Base-by-base conservation (phyloP, 2,329 filamentous ascomycete genomes). In the Talaromyces sp. region DNA sequence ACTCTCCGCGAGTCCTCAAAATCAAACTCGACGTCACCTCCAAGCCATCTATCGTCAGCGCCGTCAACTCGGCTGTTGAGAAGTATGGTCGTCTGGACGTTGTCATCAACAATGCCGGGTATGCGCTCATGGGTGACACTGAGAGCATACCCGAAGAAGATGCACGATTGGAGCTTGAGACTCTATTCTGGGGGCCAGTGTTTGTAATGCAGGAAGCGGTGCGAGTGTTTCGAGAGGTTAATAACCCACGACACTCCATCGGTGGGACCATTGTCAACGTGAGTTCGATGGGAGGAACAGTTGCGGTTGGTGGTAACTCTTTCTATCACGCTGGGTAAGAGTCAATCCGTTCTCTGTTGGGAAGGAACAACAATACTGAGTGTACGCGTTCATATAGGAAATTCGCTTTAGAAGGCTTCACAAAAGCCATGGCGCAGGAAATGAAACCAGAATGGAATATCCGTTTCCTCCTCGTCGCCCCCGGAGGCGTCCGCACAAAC, bases 21-120 rank as follows among this genome's bases (percentile, higher is more conserved):
- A 65, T 81, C 2, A 64, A 67, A 0, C 67, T 82, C 2, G 79
- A 82, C 57, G 79, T 83, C 1, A 80, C 77, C 0, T 79, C 73
- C 0, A 60, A 63, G 0, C 21, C 53, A 0, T 72, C 73, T 0
- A 73, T 80, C 58, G 62, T 71, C 8, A 53, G 56, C 1, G 76
- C 76, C 0, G 62, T 80, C 13, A 28, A 57, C 0, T 61, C 65
- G 0, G 67, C 76, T 1, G 66, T 71, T 1, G 56, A 61, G 0
- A 55, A 69, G 6, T 76, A 77, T 33, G 73, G 74, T 35, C 40
- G 67, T 39, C 78, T 79, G 62, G 66, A 67, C 53, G 62, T 65
- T 28, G 57, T 63, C 8, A 57, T 64, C 55, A 66, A 64, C 59
- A 61, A 64, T 58, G 54, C 67, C 17, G 66, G 65, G 2, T 66